These are phyloP conservation scores for Candida pseudocylindracea DNA, from an alignment of 1,139 yeast genomes.

Conservation along the genomic window DNA sequence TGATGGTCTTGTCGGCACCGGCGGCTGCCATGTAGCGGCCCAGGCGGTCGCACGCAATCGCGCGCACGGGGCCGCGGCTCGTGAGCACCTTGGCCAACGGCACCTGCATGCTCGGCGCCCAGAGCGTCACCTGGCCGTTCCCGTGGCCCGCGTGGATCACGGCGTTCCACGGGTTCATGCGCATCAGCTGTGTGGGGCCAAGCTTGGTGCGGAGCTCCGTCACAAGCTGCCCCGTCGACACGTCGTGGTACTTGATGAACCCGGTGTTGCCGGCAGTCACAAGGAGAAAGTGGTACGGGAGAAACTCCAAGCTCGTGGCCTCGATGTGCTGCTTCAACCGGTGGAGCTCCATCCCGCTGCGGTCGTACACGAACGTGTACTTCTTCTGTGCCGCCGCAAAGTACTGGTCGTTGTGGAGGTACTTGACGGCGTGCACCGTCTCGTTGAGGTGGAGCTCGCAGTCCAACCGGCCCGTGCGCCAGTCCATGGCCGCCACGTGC, in stretches of 20 bases:
- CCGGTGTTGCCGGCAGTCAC: conserved; percentile 84
- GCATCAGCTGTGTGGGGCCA: conserved; percentile 79
- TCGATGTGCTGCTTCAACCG: conserved; percentile 81
- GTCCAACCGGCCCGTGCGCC: conserved; percentile 70
- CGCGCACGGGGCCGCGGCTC: conserved; percentile 72
- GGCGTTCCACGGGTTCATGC: conserved; percentile 91
- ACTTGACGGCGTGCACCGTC: conserved; percentile 77
- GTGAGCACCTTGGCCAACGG: conserved; percentile 72
- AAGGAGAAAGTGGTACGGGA: conserved; percentile 80
- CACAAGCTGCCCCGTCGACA: conserved; percentile 75
- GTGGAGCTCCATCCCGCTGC: conserved; percentile 80
- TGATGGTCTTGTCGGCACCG: conserved; percentile 68
- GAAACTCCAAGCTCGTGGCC: conserved; percentile 58
- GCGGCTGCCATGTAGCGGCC: conserved; percentile 91
- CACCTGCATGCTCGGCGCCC: conserved; percentile 81
- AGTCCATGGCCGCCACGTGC: conserved; percentile 88
- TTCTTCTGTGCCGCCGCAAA: conserved; percentile 96
- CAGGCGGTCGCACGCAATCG: conserved; percentile 72
- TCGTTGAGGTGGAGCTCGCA: conserved; percentile 76
- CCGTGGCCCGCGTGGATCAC: conserved; percentile 85
- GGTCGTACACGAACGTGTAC: conserved; percentile 81
- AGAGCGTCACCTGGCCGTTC: conserved; percentile 79
- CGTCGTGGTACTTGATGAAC: conserved; percentile 79
- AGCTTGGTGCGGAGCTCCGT: conserved; percentile 68
- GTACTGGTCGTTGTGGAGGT: conserved; percentile 77